Evolutionary conservation across 2,329 filamentous ascomycete species (phyloP), one percentile per base, ranked within the genome.

Genomic region (Botrytis hyacinthi): DNA sequence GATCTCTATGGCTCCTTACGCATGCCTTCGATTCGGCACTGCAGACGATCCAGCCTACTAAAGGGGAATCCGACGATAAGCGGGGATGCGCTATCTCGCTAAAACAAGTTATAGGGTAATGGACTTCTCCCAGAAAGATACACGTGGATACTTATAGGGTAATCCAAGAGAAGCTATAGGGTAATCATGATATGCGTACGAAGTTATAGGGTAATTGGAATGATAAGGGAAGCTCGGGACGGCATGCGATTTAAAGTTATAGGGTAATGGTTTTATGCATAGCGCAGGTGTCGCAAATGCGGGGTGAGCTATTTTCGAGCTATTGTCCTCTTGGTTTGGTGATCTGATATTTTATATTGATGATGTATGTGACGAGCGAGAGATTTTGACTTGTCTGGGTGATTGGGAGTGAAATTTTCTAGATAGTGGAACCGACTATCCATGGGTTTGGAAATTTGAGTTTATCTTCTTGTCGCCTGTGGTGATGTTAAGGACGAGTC

Each of bases 141-240:
- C 40, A 46, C 40, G 61, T 65, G 61, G 61, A 65, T 65, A 44
- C 18, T 22, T 44, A 65, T 44, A 44, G 61, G 40, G 61, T 63
- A 44, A 63, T 44, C 16, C 9, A 8, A 1, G n/a, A 9, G 26
- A 44, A 63, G 35, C 12, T 40, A 61, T 61, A 61, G 59, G 59
- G 59, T 61, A 61, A 61, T 61, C 20, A 37, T 61, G 35, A 37
- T 61, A 61, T 1, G 20, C 32, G 59, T 12, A 37, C 26, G 35
- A 37, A 37, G 37, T 63, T 63, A 63, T 63, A 62, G 60, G 60
- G 60, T 62, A 62, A 62, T 62, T 8, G 26, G 40, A 29, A 44
- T 44, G 40, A 54, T 35, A 51, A 35, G 44, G 35, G 42, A 68
- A 37, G 42, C 10, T 62, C 26, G 14, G 26, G 22, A 26, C 35